A percentile compares a stretch with the other conserved stretches of the same genome.
Conservation (phyloP, 257 asterid genomes). For the Vinca minor region DNA sequence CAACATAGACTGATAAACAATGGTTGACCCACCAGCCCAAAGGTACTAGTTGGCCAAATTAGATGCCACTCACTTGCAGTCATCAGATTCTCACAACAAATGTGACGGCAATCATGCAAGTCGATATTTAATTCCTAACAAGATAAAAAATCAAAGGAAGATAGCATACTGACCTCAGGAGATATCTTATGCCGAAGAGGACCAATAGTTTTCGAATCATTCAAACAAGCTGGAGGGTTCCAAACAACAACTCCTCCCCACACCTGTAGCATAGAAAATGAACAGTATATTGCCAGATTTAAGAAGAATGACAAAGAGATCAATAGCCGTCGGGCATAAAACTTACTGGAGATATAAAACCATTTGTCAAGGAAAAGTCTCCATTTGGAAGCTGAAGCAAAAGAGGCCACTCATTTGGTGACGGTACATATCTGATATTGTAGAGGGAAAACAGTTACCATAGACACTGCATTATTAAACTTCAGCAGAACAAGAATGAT, state of each 20-base stretch:
- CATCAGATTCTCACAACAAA: neutral
- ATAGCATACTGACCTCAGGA: slow-evolving; percentile 49
- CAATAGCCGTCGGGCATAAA: slow-evolving; percentile 12
- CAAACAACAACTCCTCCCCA: slow-evolving; percentile 96
- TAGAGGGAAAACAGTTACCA: slow-evolving; percentile 12
- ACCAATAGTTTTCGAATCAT: slow-evolving; percentile 26
- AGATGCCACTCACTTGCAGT: neutral
- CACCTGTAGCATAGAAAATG: slow-evolving; percentile 49
- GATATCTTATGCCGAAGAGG: slow-evolving; percentile 50
- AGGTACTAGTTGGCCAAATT: neutral
- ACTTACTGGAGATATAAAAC: slow-evolving; percentile 93
- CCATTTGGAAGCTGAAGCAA: slow-evolving; percentile 68
- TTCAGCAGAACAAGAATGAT: slow-evolving; percentile 9
- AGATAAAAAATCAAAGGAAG: neutral
- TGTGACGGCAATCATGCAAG: neutral
- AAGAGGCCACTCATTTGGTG: slow-evolving; percentile 85
- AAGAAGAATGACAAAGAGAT: slow-evolving; percentile 18
- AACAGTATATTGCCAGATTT: slow-evolving; percentile 13
- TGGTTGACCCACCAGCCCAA: too few species aligned
- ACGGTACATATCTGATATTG: slow-evolving; percentile 64
- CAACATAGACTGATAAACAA: too few species aligned
- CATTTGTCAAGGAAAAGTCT: slow-evolving; percentile 68
- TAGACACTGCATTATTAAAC: slow-evolving; percentile 6
- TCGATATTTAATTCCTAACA: neutral
- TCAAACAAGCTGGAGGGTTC: slow-evolving; percentile 74